Base-by-base conservation (phyloP, 208 protist species). In the Trypanosomatidae sp. region DNA sequence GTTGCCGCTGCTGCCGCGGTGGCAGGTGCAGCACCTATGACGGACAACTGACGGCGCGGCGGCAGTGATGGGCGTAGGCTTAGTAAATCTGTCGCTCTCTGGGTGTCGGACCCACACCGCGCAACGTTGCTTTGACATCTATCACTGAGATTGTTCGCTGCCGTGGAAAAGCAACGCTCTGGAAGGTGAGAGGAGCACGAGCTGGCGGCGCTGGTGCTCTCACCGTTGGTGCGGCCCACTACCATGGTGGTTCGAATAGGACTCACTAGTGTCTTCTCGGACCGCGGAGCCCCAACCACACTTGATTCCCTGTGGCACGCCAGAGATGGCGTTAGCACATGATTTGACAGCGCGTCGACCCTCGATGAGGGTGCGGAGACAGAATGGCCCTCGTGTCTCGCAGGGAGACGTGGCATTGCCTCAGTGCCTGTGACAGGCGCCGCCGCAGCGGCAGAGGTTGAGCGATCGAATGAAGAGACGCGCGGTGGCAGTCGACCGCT, bases 51-150 rank as follows among this genome's bases (percentile, higher is more conserved):
- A 17, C 70, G 70, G 25, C 70, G 69, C 22, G 65, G 47, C 44
- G 71, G 76, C 62, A 81, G 60, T 4, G 76, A 81, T 39, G 70
- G 73, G 25, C 70, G 76, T 0, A 65, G 49, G 52, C 36, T 39
- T 39, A 39, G 36, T 7, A 39, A 39, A 39, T 39, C 36, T 39
- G 36, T 39, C 36, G 36, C 36, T 39, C 36, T 39, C 36, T 39
- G 36, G 36, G 58, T 76, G n/a, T 39, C 50, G 15, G 66, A 49
- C 22, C 62, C 64, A 6, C 25, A 46, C 15, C 53, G 62, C 33
- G 49, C 33, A 6, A 70, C 71, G 64, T 49, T 76, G 71, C 53
- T 55, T 39, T 56, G 62, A 0, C 39, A 62, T 17, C 64, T 62
- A 25, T 43, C 44, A 12, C 53, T 50, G 49, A 65, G 55, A n/a